Evolutionary conservation across 108 stramenopile genomes (phyloP).

Genomic region (Pelagomonas calceolata): DNA sequence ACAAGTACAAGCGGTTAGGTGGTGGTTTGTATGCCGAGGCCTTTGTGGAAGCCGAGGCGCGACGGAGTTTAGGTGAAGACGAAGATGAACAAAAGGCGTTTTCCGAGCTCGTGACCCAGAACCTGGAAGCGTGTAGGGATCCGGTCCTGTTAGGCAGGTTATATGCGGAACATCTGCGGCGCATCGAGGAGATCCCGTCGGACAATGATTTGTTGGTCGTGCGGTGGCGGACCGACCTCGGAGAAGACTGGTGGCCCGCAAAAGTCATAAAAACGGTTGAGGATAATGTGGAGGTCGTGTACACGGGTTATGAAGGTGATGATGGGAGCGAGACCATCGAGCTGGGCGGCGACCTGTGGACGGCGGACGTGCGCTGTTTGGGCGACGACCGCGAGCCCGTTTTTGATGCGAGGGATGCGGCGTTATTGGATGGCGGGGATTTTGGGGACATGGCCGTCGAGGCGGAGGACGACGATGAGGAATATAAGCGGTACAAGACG

Average conservation of each 20-base stretch:
- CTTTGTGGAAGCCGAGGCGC: not conserved
- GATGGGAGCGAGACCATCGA: not conserved
- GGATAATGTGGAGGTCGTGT: not conserved
- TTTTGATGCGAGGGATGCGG: not conserved
- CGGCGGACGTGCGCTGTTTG: not conserved
- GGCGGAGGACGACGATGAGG: not conserved
- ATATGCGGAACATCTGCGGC: not conserved
- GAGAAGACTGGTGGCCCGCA: constrained; percentile 1
- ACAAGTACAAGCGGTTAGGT: not conserved
- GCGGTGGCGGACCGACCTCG: not conserved
- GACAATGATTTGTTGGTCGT: not conserved
- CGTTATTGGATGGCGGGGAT: not conserved
- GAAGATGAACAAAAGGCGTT: not conserved
- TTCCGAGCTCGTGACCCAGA: not conserved
- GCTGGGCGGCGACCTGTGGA: not conserved
- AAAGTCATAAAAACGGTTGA: not conserved
- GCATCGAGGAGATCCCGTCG: not conserved
- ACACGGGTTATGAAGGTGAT: too few species aligned
- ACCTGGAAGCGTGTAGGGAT: not conserved
- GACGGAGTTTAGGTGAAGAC: not conserved
- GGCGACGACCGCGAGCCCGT: not conserved
- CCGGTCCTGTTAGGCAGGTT: not conserved
- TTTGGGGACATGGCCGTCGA: not conserved
- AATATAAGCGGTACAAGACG: too few species aligned
- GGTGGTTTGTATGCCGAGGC: not conserved